phyloP scores from a whole-genome alignment of 202 grass and related monocot species.

The Brachypodium distachyon region DNA sequence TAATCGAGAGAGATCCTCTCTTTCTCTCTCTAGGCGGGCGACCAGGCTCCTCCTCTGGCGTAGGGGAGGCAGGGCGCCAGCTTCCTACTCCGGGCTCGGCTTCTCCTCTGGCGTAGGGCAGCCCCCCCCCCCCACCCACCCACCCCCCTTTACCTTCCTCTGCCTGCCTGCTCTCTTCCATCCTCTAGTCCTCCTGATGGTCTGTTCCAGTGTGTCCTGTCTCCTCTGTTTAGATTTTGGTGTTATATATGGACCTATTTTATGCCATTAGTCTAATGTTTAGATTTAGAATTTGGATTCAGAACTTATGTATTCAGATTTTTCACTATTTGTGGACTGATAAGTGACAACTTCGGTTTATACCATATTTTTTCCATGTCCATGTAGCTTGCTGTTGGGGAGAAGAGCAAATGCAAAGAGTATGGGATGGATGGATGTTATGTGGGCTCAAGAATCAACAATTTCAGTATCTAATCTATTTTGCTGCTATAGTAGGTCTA shows the following conservation, averaged over 20 bases:
- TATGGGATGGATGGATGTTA: background rate
- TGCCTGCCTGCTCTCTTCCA: no score
- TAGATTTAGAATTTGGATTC: background rate
- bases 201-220: no score
- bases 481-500: background rate
- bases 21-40: no score
- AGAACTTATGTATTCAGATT: background rate
- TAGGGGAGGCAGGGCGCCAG: no score
- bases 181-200: no score
- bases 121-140: no score
- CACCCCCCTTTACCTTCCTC: no score
- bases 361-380: background rate
- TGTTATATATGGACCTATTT: background rate
- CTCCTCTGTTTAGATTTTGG: background rate
- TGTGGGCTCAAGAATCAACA: background rate
- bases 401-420: no score
- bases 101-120: no score
- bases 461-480: background rate
- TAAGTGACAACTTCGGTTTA: background rate
- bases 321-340: background rate
- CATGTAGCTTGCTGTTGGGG: background rate
- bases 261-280: background rate
- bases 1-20: no score
- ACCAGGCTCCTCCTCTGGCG: no score
- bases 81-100: no score